phyloP scores from a whole-genome alignment of 140 eudicot genomes.

The Flaveria floridana region DNA sequence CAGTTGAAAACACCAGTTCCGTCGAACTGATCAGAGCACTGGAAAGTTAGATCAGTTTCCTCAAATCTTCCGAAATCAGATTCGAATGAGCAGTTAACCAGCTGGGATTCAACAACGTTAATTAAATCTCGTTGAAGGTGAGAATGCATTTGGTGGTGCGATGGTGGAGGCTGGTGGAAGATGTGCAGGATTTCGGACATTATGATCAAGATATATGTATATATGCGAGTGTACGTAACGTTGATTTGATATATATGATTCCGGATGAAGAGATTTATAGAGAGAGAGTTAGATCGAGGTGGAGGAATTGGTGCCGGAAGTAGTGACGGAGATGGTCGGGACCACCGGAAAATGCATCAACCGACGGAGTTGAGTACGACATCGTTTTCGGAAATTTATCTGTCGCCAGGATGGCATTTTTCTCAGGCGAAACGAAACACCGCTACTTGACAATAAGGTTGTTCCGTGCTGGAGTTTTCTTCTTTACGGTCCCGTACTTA shows the following conservation, averaged over 20 bases:
- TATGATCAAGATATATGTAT: neutral
- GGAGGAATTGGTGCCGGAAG: neutral
- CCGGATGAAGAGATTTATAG: constrained; percentile 23
- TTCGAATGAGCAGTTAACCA: neutral
- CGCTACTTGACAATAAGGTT: neutral
- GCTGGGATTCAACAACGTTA: no score
- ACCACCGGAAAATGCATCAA: constrained; percentile 28
- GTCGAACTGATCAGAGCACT: constrained; percentile 15
- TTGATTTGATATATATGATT: neutral
- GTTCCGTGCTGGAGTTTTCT: neutral
- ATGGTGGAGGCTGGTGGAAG: constrained; percentile 29
- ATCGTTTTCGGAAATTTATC: constrained; percentile 5
- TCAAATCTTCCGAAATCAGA: constrained; percentile 5
- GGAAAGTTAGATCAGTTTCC: constrained; percentile 3
- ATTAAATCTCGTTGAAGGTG: constrained; percentile 1
- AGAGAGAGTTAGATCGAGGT: neutral
- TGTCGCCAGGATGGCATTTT: neutral
- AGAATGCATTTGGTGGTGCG: neutral
- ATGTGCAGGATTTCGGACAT: constrained; percentile 36
- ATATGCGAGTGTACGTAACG: no score
- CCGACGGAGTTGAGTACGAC: neutral
- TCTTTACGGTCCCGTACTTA: neutral
- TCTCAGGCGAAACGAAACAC: neutral
- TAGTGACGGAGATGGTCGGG: constrained; percentile 26
- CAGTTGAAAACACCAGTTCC: constrained; percentile 11